These are phyloP conservation scores for Zarea fungicola DNA, from an alignment of 2,329 filamentous ascomycete genomes.

Conservation along the genomic window DNA sequence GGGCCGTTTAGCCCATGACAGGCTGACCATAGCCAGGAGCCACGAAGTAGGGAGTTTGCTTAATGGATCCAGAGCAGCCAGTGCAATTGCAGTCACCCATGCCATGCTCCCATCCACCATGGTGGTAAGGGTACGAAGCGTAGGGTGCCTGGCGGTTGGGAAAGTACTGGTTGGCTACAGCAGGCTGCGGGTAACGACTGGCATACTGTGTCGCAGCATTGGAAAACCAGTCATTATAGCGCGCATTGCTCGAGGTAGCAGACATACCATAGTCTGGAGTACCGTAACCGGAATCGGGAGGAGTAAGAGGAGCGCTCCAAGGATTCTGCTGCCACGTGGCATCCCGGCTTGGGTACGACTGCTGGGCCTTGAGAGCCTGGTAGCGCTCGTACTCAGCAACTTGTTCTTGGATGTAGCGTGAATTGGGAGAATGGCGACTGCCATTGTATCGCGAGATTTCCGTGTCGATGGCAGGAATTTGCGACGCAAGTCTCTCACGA, in stretches of 20 bases:
- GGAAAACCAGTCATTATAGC: conserved; percentile 55
- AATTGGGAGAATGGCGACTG: conserved; percentile 32
- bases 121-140: conserved; percentile 37
- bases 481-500: conserved; percentile 45
- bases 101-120: conserved; percentile 46
- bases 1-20: conserved; percentile 44
- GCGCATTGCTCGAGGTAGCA: conserved; percentile 48
- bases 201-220: conserved; percentile 39
- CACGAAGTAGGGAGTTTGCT: conserved; percentile 44
- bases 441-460: conserved; percentile 36
- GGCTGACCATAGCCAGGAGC: conserved; percentile 47
- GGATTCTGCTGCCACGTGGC: conserved; percentile 40
- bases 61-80: conserved; percentile 40
- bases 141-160: conserved; percentile 39
- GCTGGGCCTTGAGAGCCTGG: conserved; percentile 39
- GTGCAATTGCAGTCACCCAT: conserved; percentile 46
- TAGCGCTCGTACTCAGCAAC: conserved; percentile 48
- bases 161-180: conserved; percentile 36
- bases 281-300: conserved; percentile 57
- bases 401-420: conserved; percentile 50
- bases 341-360: conserved; percentile 42
- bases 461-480: conserved; percentile 44
- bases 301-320: conserved; percentile 48
- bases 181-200: conserved; percentile 39
- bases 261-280: conserved; percentile 55